Evolutionary conservation across 331 rosid species (phyloP).

Genomic region (Cucumis variabilis): DNA sequence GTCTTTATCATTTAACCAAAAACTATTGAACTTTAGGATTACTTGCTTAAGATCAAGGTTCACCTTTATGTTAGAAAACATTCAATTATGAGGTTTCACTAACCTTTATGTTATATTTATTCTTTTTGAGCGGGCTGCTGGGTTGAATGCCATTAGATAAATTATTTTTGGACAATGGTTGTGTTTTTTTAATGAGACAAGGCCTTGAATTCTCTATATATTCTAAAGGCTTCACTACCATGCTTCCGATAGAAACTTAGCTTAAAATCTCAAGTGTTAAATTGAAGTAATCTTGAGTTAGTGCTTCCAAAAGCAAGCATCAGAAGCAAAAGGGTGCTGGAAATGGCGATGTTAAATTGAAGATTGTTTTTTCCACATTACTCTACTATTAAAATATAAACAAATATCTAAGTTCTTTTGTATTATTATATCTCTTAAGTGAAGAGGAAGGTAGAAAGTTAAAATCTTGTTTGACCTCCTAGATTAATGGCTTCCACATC

Average conservation of each 20-base stretch:
- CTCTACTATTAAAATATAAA: too few relatives aligned
- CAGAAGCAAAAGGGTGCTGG: slow-evolving; percentile 47
- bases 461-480: too few relatives aligned
- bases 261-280: slow-evolving; percentile 33
- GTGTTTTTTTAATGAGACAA: neutral
- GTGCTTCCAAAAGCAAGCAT: slow-evolving; percentile 48
- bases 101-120: slow-evolving; percentile 18
- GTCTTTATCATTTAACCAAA: neutral
- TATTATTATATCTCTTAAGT: too few relatives aligned
- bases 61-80: neutral
- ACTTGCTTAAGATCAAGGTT: neutral
- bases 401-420: too few relatives aligned
- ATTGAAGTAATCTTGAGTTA: slow-evolving; percentile 23
- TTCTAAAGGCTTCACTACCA: slow-evolving; percentile 1
- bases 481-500: too few relatives aligned
- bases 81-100: neutral
- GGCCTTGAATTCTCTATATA: slow-evolving; percentile 30
- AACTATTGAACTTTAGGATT: neutral
- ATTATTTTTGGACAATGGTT: neutral
- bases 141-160: neutral
- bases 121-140: slow-evolving; percentile 25
- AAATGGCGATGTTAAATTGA: slow-evolving; percentile 36
- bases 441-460: too few relatives aligned
- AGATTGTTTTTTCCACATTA: too few relatives aligned
- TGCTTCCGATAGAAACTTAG: neutral